Evolutionary conservation across 805 yeast species (phyloP).

Genomic region (Wickerhamiella shivajii): DNA sequence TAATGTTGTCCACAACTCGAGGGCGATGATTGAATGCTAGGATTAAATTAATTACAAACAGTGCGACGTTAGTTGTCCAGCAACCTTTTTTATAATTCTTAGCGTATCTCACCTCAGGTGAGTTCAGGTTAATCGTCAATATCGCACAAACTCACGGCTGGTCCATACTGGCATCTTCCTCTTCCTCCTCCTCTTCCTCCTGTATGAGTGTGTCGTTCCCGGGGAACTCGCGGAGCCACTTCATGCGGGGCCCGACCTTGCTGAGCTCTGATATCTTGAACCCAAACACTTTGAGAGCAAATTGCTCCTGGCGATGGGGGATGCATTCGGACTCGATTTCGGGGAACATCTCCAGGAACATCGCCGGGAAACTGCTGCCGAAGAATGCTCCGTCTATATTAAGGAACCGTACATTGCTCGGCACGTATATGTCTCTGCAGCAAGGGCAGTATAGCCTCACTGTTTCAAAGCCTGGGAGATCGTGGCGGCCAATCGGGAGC

Average conservation of each 20-base stretch:
- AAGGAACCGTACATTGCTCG: slow-evolving; percentile 70
- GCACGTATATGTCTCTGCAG: slow-evolving; percentile 82
- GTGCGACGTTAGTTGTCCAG: too few species aligned
- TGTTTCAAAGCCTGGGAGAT: slow-evolving; percentile 81
- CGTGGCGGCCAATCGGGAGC: slow-evolving; percentile 83
- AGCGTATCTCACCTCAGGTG: too few species aligned
- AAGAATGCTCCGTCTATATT: slow-evolving; percentile 94
- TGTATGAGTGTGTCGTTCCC: slow-evolving; percentile 45
- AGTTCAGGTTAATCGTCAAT: too few species aligned
- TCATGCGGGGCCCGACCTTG: slow-evolving; percentile 83
- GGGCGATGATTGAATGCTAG: too few species aligned
- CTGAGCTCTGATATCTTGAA: slow-evolving; percentile 66
- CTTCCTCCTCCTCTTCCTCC: slow-evolving; percentile 30
- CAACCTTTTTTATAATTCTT: too few species aligned
- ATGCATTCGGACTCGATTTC: slow-evolving; percentile 69
- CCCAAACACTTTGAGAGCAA: slow-evolving; percentile 70
- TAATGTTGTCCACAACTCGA: too few species aligned
- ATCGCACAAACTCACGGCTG: too few species aligned
- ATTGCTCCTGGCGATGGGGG: slow-evolving; percentile 35
- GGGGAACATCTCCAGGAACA: slow-evolving; percentile 81
- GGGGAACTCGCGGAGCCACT: slow-evolving; percentile 80
- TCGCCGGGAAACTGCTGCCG: slow-evolving; percentile 91
- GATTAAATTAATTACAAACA: too few species aligned
- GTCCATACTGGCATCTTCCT: too few species aligned
- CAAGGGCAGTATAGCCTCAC: slow-evolving; percentile 89